Evolutionary conservation across 83 land plant genomes (phyloP), one percentile per base, ranked within the genome.

Genomic region (Isoetes engelmannii): DNA sequence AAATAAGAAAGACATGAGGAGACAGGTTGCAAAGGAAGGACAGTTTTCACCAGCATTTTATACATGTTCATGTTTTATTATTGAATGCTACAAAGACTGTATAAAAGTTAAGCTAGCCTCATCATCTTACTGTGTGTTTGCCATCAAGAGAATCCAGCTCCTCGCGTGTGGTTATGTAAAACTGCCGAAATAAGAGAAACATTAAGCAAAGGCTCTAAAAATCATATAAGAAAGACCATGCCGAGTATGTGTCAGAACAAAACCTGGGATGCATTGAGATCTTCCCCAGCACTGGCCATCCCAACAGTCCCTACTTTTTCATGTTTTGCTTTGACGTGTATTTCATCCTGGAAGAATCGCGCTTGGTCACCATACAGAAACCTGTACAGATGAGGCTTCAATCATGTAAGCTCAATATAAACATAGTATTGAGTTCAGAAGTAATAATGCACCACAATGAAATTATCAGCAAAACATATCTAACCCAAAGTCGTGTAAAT

Each of bases 191-290:
- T 67, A 44, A 28, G 41, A 20, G 45, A 8, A 12, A 44, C 9
- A 13, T 69, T 41, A 20, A 64, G 67, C 44, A 20, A 13, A 43
- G 7, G 65, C 37, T 4, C 7, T 46, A 61, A 58, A 12, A 69
- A 69, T 48, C 70, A 49, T 69, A 47, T 15, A 69, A 37, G 61
- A 43, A 15, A 45, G 47, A 43, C 47, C 4, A 49, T 44, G 9
- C 0, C 57, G 4, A 46, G 67, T 67, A 43, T 19, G 17, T 45
- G n/a, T n/a, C n/a, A n/a, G 53, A 61, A 21, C 4, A 42, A n/a
- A 59, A 94, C 98, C 97, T 95, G 99, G 51, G 99, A 95, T 48
- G 99, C 97, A 86, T 95, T 95, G 6, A 83, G 78, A 77, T 90
- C 85, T 62, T 95, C 87, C 42, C 99, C 99, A 59, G 89, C 99